Percentiles rank a stretch among this genome's conserved stretches.
Evolutionary conservation across 495 filamentous ascomycete species (phyloP).

Genomic region (Xylaria flabelliformis): DNA sequence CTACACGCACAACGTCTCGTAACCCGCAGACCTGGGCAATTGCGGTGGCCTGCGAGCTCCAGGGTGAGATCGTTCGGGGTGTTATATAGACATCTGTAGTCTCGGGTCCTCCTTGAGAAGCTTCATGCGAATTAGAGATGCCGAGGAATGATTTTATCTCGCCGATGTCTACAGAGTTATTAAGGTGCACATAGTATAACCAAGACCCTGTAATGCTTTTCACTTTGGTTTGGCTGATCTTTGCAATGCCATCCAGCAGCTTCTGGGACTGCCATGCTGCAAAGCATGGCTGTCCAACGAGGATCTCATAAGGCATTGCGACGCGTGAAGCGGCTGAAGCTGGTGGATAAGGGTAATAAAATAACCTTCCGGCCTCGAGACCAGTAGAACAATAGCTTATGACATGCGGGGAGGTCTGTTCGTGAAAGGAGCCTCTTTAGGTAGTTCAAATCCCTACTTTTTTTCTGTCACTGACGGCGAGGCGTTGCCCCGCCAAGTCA

Average conservation of each 20-base stretch:
- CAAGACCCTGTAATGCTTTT: conserved; percentile 53
- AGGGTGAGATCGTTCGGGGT: conserved; percentile 92
- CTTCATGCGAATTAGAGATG: conserved; percentile 43
- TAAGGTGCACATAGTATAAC: conserved; percentile 58
- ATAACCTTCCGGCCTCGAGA: not conserved
- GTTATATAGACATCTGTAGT: conserved; percentile 63
- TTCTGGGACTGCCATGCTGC: conserved; percentile 57
- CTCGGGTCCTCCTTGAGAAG: conserved; percentile 45
- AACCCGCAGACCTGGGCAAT: conserved; percentile 93
- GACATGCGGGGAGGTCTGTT: conserved; percentile 1
- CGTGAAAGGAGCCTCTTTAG: not conserved
- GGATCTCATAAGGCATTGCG: conserved; percentile 42
- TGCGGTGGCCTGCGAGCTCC: conserved; percentile 94
- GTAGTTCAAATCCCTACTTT: conserved; percentile 9
- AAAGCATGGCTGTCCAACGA: conserved; percentile 59
- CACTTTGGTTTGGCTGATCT: conserved; percentile 48
- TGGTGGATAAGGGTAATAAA: conserved; percentile 8
- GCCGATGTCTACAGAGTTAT: conserved; percentile 26
- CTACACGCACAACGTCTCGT: conserved; percentile 74
- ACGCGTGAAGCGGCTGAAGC: conserved; percentile 21
- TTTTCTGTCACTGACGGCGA: not conserved
- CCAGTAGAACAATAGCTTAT: not conserved
- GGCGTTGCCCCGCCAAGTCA: conserved; percentile 25
- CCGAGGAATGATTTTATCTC: conserved; percentile 40
- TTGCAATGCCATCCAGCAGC: conserved; percentile 54